Conservation (phyloP, 768 basidiomycete species). For the Candolleomyces eurysporus region DNA sequence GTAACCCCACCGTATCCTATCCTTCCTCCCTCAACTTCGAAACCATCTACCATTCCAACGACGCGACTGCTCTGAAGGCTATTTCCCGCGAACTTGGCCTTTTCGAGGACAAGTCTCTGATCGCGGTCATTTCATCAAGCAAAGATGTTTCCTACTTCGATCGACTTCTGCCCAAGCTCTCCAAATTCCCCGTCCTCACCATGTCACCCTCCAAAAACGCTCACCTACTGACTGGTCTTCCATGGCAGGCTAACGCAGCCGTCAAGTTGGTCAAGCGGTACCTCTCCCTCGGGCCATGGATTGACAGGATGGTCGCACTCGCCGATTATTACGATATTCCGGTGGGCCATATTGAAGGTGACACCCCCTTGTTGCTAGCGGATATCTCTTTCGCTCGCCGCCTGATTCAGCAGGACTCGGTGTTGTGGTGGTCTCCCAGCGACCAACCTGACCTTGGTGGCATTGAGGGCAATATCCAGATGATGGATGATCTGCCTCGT, state of each 20-base stretch:
- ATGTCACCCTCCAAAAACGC: conserved; percentile 77
- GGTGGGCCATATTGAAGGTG: conserved; percentile 87
- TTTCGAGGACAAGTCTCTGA: conserved; percentile 69
- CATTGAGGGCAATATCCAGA: conserved; percentile 79
- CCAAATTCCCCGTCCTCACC: conserved; percentile 83
- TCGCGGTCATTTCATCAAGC: conserved; percentile 80
- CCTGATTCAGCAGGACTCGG: conserved; percentile 80
- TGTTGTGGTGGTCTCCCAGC: conserved; percentile 95
- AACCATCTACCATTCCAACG: conserved; percentile 76
- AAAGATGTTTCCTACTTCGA: conserved; percentile 88
- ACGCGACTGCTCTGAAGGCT: conserved; percentile 77
- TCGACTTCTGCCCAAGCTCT: conserved; percentile 60
- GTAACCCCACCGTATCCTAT: conserved; percentile 58
- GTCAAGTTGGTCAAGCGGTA: conserved; percentile 85
- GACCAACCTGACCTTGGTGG: conserved; percentile 92
- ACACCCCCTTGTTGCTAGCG: conserved; percentile 82
- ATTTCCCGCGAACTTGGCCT: conserved; percentile 84
- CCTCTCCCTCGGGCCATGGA: conserved; percentile 71
- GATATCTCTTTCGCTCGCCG: conserved; percentile 92
- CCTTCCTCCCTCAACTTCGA: conserved; percentile 58
- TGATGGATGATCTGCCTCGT: conserved; percentile 72
- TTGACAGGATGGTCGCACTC: conserved; percentile 74
- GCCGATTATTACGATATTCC: conserved; percentile 93
- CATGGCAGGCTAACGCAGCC: conserved; percentile 84
- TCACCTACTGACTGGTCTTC: conserved; percentile 79